phyloP scores from a whole-genome alignment of 2,329 filamentous ascomycete genomes.

The Trichoderma pleuroti region DNA sequence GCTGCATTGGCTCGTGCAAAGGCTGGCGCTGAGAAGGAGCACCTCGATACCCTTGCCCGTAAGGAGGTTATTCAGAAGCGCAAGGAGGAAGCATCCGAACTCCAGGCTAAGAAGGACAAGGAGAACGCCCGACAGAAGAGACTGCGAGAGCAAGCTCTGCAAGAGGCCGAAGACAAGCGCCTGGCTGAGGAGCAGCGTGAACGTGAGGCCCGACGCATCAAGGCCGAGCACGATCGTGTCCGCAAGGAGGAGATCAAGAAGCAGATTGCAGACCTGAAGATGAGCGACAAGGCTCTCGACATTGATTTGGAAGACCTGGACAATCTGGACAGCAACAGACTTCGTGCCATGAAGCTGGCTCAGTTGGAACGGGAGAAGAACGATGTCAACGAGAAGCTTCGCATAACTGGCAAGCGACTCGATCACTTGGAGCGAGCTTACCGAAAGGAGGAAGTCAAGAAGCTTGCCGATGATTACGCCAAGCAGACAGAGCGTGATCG shows the following conservation, averaged over 20 bases:
- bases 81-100: conserved; percentile 90
- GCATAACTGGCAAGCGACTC: conserved; percentile 89
- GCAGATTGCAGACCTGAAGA: conserved; percentile 86
- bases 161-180: conserved; percentile 84
- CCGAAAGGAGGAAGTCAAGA: conserved; percentile 92
- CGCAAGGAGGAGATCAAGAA: conserved; percentile 92
- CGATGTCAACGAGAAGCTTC: conserved; percentile 84
- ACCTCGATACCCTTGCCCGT: conserved; percentile 76
- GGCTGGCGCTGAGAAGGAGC: conserved; percentile 88
- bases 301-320: conserved; percentile 80
- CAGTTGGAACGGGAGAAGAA: conserved; percentile 98
- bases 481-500: conserved; percentile 75
- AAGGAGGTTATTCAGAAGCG: conserved; percentile 93
- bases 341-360: conserved; percentile 90
- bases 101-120: conserved; percentile 82
- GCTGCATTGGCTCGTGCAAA: conserved; percentile 77
- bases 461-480: conserved; percentile 81
- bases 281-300: conserved; percentile 69
- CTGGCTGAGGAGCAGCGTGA: conserved; percentile 90
- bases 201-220: conserved; percentile 79
- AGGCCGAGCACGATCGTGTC: conserved; percentile 84
- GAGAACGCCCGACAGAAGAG: conserved; percentile 88
- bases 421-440: conserved; percentile 97
- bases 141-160: conserved; percentile 79
- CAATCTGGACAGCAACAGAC: conserved; percentile 81